These are phyloP conservation scores for Rhynchosporium secalis DNA, from an alignment of 2,329 filamentous ascomycete genomes.

Conservation along the genomic window DNA sequence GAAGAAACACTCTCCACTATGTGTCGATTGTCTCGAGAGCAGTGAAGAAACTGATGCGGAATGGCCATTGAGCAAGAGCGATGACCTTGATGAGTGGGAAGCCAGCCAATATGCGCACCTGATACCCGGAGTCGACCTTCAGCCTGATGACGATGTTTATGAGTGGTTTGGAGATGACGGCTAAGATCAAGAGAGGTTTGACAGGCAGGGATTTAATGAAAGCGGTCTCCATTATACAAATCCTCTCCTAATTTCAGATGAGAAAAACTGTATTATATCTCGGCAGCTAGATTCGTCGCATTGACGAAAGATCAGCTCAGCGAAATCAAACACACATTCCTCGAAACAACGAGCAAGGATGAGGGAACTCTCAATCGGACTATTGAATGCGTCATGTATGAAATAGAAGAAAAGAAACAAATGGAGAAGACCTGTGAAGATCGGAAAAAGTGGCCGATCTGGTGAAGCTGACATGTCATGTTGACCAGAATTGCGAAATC, in stretches of 20 bases:
- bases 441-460: too few species aligned
- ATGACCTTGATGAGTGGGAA: too few species aligned
- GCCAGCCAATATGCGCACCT: neutral
- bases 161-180: neutral
- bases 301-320: neutral
- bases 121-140: neutral
- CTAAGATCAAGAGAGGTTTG: neutral
- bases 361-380: too few species aligned
- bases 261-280: neutral
- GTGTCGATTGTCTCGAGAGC: too few species aligned
- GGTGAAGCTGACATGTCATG: too few species aligned
- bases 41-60: neutral
- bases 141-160: neutral
- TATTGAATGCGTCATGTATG: too few species aligned
- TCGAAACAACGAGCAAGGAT: neutral
- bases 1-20: too few species aligned
- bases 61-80: neutral
- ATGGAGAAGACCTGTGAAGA: too few species aligned
- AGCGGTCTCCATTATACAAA: neutral
- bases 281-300: neutral
- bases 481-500: too few species aligned
- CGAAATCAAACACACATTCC: slow-evolving; percentile 1
- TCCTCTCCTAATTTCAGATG: neutral
- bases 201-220: neutral
- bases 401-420: too few species aligned